These are phyloP conservation scores for Pseudomassariella vexata DNA, from an alignment of 2,329 filamentous ascomycete genomes.

Conservation along the genomic window DNA sequence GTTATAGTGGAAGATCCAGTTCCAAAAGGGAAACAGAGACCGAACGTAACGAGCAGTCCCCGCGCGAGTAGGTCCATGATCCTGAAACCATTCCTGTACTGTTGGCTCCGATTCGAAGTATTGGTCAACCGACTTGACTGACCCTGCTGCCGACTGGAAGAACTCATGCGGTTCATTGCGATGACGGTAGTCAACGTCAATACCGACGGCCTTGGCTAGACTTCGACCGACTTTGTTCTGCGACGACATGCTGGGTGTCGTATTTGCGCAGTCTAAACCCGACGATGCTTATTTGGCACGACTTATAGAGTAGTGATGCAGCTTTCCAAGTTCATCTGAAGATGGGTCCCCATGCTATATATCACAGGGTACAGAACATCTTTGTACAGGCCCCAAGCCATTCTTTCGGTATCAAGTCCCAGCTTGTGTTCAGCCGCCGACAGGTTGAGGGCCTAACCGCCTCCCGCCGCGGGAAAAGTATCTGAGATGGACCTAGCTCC, in stretches of 20 bases:
- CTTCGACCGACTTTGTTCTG: conserved; percentile 14
- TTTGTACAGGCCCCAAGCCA: neutral
- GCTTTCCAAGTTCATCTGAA: neutral
- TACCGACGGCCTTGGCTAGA: conserved; percentile 22
- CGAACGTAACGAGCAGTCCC: conserved; percentile 55
- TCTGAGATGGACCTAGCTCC: neutral
- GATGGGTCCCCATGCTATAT: neutral
- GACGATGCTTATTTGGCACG: no score
- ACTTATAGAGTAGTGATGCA: neutral
- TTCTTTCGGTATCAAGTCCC: neutral
- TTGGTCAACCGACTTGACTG: conserved; percentile 47
- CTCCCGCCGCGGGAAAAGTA: no score
- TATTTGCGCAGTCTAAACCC: no score
- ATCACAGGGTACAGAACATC: neutral
- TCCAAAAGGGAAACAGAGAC: conserved; percentile 76
- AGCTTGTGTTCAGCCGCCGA: no score
- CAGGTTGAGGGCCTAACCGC: no score
- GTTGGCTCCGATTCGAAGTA: conserved; percentile 81
- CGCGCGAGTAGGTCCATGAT: conserved; percentile 51
- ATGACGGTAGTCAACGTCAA: conserved; percentile 22
- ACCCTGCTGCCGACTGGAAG: conserved; percentile 19
- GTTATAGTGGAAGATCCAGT: conserved; percentile 87
- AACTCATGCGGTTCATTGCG: conserved; percentile 18
- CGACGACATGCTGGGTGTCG: no score
- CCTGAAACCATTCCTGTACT: conserved; percentile 62